A percentile compares a stretch with the other conserved stretches of the same genome.
These are phyloP conservation scores for Metschnikowia matae DNA, from an alignment of 805 yeast species.

Conservation along the genomic window DNA sequence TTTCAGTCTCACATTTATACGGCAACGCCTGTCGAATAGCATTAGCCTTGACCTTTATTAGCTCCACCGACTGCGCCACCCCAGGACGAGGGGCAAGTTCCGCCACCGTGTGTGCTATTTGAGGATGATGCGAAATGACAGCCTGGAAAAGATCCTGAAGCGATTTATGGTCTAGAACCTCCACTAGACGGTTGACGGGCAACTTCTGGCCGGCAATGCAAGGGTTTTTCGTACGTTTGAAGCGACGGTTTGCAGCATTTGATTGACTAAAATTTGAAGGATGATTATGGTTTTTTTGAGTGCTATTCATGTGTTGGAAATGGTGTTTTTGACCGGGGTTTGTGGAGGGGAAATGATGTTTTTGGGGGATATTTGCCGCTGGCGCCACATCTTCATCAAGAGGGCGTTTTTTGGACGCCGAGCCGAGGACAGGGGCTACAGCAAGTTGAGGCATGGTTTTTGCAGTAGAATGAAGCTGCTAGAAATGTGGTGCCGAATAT, in stretches of 20 bases:
- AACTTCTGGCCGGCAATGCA: constrained; percentile 54
- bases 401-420: constrained; percentile 3
- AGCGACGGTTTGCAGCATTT: background rate
- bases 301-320: constrained; percentile 1
- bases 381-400: constrained; percentile 1
- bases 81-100: constrained; percentile 57
- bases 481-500: background rate
- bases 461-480: background rate
- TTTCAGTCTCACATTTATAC: constrained; percentile 65
- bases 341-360: background rate
- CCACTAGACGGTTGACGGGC: constrained; percentile 62
- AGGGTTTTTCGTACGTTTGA: constrained; percentile 37
- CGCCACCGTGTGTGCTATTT: constrained; percentile 48
- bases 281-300: background rate
- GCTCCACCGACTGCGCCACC: constrained; percentile 46
- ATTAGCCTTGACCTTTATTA: constrained; percentile 45
- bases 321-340: background rate
- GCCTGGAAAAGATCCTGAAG: constrained; percentile 50
- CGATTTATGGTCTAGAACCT: constrained; percentile 57
- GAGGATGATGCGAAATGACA: constrained; percentile 60
- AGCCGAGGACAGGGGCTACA: background rate
- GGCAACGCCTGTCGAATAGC: constrained; percentile 54
- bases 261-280: background rate
- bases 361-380: background rate
- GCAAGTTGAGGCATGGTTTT: background rate